A percentile compares a stretch with the other conserved stretches of the same genome.
Conservation (phyloP, 495 filamentous ascomycete genomes). For the Cenococcum geophilum region DNA sequence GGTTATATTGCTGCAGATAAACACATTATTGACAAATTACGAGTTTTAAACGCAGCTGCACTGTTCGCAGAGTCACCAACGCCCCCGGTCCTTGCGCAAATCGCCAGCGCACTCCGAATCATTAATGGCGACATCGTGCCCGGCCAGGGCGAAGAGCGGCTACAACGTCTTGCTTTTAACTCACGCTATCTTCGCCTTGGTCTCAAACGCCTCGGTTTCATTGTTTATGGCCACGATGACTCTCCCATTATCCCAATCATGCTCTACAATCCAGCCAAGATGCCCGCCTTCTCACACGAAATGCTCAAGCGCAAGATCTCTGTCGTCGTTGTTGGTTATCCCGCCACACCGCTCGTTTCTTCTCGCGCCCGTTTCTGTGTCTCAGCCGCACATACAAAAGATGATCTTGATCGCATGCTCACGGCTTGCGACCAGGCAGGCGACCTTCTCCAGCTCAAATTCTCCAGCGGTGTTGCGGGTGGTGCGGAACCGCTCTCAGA, state of each 20-base stretch:
- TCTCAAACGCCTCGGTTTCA: conserved; percentile 93
- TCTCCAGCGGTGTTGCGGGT: conserved; percentile 87
- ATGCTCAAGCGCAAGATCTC: conserved; percentile 97
- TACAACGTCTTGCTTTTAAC: conserved; percentile 97
- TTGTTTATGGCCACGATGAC: conserved; percentile 94
- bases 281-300: conserved; percentile 95
- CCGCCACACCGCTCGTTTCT: conserved; percentile 91
- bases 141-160: conserved; percentile 89
- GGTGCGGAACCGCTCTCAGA: conserved; percentile 69
- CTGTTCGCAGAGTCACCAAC: conserved; percentile 83
- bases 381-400: conserved; percentile 93
- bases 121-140: conserved; percentile 82
- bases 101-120: conserved; percentile 72
- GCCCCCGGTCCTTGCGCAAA: conserved; percentile 83
- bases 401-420: conserved; percentile 88
- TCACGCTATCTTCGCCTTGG: conserved; percentile 94
- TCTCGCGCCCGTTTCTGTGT: conserved; percentile 94
- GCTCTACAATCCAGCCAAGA: conserved; percentile 94
- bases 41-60: conserved; percentile 75
- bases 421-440: conserved; percentile 89
- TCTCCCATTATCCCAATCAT: conserved; percentile 92
- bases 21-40: conserved; percentile 84
- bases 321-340: conserved; percentile 97
- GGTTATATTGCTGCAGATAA: conserved; percentile 92
- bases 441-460: conserved; percentile 88